Evolutionary conservation across 441 rosid species (phyloP).

Genomic region (Heliophila coronopifolia): DNA sequence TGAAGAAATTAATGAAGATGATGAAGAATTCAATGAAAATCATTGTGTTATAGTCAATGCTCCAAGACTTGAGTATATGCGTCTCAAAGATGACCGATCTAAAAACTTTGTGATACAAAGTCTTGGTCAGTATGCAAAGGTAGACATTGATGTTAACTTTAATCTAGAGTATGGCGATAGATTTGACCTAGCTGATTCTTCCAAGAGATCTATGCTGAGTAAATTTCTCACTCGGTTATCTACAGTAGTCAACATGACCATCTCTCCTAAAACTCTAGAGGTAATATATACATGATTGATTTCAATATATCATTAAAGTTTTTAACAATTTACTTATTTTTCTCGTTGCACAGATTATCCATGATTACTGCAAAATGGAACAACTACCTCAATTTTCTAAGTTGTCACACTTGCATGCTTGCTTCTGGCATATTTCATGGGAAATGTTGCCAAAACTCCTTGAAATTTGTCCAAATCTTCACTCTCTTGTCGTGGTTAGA

Average conservation of each 20-base stretch:
- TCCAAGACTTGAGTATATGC: constrained; percentile 11
- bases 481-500: neutral
- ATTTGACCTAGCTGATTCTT: neutral
- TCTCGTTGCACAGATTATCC: constrained; percentile 2
- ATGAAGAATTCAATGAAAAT: neutral
- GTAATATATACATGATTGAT: neutral
- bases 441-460: constrained; percentile 12
- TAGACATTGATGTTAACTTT: constrained; percentile 2
- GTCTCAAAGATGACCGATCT: neutral
- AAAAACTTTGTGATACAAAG: neutral
- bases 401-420: constrained; percentile 11
- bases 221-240: neutral
- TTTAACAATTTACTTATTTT: neutral
- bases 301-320: neutral
- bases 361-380: neutral
- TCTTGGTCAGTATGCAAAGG: neutral
- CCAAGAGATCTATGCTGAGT: neutral
- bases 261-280: neutral
- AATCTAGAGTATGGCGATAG: neutral
- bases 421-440: neutral
- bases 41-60: neutral
- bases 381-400: constrained; percentile 15
- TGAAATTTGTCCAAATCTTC: constrained; percentile 15
- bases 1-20: neutral
- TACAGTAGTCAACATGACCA: neutral